Evolutionary conservation across 2,329 filamentous ascomycete species (phyloP).

Genomic region (Plenodomus lindquistii): DNA sequence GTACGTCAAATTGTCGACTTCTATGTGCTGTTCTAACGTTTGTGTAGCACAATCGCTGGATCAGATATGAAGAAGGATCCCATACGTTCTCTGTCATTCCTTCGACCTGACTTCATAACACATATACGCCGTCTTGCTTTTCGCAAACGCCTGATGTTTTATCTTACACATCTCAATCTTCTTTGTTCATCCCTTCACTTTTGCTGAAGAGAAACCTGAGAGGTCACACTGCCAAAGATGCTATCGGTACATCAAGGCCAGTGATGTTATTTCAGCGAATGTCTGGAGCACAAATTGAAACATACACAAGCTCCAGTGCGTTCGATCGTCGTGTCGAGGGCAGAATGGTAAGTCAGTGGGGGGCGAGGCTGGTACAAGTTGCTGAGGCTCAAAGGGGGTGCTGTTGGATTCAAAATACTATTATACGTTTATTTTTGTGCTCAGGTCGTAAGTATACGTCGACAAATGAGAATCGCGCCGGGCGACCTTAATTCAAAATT

Average conservation of each 20-base stretch:
- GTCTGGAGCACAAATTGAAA: slow-evolving; percentile 1
- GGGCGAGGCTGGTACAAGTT: not conserved
- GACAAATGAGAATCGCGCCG: no score
- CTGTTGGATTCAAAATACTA: no score
- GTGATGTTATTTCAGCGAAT: not conserved
- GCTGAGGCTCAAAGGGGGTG: no score
- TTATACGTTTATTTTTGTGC: no score
- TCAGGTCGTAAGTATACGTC: no score
- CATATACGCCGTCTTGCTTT: slow-evolving; percentile 11
- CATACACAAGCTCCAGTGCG: not conserved
- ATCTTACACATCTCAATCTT: not conserved
- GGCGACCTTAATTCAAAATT: no score
- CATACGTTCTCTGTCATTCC: slow-evolving; percentile 32
- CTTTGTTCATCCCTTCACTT: not conserved
- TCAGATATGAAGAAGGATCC: slow-evolving; percentile 28
- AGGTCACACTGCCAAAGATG: no score
- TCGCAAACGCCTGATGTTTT: no score
- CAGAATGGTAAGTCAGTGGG: not conserved
- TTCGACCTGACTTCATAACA: slow-evolving; percentile 1
- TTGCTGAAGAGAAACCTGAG: not conserved
- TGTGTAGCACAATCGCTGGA: slow-evolving; percentile 36
- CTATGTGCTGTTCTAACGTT: not conserved
- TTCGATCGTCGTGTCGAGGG: slow-evolving; percentile 6
- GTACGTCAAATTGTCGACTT: slow-evolving; percentile 24
- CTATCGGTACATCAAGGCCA: no score